These are phyloP conservation scores for Gracilaria gracilis DNA, from an alignment of 23 red algal genomes.

Conservation along the genomic window DNA sequence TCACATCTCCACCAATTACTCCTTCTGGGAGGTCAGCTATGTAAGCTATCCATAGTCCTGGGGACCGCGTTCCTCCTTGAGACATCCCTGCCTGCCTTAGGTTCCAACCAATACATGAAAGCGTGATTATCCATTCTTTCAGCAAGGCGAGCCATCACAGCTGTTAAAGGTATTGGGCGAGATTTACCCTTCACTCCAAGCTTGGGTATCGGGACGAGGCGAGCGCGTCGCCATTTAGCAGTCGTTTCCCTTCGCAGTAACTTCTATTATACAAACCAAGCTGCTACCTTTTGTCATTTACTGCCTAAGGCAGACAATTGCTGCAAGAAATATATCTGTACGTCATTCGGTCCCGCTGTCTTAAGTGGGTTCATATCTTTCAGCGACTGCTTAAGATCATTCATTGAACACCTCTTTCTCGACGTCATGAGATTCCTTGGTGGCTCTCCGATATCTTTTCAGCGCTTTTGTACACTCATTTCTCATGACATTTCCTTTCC, in stretches of 20 bases:
- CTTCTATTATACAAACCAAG: background rate
- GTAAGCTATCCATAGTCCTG: no score
- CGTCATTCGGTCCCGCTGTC: background rate
- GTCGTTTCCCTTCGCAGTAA: background rate
- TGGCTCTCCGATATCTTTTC: background rate
- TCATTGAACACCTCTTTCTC: background rate
- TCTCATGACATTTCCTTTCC: background rate
- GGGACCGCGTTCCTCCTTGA: no score
- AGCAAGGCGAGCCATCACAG: background rate
- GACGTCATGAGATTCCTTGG: background rate
- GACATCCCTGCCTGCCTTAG: background rate
- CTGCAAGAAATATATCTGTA: background rate
- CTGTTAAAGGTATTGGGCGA: background rate
- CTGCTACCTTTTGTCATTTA: background rate
- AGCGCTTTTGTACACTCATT: background rate
- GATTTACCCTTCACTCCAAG: background rate
- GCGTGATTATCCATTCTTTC: background rate
- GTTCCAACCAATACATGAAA: conserved; percentile 5
- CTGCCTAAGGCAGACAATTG: background rate
- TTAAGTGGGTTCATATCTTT: background rate
- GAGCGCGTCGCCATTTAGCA: background rate
- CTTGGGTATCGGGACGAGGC: background rate
- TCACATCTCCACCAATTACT: no score
- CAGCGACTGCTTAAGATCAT: background rate
- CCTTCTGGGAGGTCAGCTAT: no score